These are phyloP conservation scores for Hysterium pulicare DNA, from an alignment of 2,329 filamentous ascomycete genomes.

Conservation along the genomic window DNA sequence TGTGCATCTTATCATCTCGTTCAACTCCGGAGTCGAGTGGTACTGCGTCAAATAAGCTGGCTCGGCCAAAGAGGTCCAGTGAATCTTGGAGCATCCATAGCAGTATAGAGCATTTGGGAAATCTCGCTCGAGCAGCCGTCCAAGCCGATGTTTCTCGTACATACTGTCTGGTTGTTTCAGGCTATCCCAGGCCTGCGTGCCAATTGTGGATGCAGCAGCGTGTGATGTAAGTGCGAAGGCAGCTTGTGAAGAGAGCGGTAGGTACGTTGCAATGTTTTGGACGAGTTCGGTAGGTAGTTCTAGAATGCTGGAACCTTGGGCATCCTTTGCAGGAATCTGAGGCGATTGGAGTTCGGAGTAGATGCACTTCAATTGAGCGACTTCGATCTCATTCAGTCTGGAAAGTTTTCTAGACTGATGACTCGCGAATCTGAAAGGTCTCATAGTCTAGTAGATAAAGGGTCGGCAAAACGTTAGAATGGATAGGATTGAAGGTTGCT, in stretches of 20 bases:
- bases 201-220: background rate
- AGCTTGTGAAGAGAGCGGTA: background rate
- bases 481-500: too few species aligned
- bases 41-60: background rate
- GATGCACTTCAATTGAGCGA: too few species aligned
- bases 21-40: background rate
- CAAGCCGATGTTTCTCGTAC: background rate
- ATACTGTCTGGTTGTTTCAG: background rate
- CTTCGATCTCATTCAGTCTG: too few species aligned
- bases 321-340: background rate
- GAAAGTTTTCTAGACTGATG: too few species aligned
- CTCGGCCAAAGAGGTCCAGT: background rate
- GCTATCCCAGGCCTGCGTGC: background rate
- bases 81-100: background rate
- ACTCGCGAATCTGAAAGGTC: too few species aligned
- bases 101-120: background rate
- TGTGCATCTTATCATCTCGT: background rate
- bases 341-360: background rate
- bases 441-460: too few species aligned
- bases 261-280: background rate
- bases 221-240: background rate
- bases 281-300: conserved; percentile 1
- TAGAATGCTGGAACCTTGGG: background rate
- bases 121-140: background rate
- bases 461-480: too few species aligned